These are phyloP conservation scores for Vigna hirtella DNA, from an alignment of 306 rosid genomes.

Conservation along the genomic window DNA sequence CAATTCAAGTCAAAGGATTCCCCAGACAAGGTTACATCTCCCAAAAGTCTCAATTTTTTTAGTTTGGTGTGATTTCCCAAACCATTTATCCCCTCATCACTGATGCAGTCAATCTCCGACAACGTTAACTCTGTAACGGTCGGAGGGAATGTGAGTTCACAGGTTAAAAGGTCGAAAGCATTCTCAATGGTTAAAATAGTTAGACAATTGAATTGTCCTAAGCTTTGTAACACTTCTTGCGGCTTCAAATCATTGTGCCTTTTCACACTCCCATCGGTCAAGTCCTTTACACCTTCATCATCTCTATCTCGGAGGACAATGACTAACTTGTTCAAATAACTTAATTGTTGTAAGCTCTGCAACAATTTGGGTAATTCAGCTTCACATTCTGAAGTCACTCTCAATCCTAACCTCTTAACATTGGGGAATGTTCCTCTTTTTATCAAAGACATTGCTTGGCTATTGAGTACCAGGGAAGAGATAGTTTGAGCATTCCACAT, in stretches of 20 bases:
- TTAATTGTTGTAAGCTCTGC: neutral
- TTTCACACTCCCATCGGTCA: neutral
- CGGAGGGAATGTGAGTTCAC: neutral
- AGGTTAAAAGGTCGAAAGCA: neutral
- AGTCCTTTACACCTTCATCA: accelerated
- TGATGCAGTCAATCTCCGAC: neutral
- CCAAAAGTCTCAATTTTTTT: neutral
- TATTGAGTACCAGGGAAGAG: neutral
- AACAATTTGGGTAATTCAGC: neutral
- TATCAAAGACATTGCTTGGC: neutral
- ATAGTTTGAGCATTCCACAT: conserved; percentile 42
- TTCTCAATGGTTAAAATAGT: neutral
- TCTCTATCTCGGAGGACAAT: accelerated
- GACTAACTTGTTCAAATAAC: conserved; percentile 7
- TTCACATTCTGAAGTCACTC: neutral
- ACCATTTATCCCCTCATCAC: neutral
- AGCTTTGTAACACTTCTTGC: neutral
- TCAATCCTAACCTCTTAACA: neutral
- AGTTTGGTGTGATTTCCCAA: conserved; percentile 41
- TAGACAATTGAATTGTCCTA: neutral
- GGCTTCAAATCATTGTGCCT: neutral
- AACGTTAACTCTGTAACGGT: conserved; percentile 16
- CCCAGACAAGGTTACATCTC: no score
- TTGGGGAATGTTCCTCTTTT: neutral
- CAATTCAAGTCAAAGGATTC: neutral